These are phyloP conservation scores for Pythium biforme DNA, from an alignment of 352 stramenopile species.

Conservation along the genomic window DNA sequence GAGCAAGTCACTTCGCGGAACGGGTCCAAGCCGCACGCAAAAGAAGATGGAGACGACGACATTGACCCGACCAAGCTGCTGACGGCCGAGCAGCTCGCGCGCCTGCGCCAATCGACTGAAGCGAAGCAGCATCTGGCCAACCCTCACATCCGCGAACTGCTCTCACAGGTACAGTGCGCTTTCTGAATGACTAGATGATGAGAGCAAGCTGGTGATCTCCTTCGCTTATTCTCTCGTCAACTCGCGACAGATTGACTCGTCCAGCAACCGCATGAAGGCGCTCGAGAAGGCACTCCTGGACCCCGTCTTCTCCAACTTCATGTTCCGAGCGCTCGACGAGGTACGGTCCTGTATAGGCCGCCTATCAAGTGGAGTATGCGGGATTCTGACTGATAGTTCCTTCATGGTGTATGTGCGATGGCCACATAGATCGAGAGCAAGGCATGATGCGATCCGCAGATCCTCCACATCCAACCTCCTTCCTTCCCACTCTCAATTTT, in stretches of 20 bases:
- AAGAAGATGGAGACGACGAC: conserved; percentile 35
- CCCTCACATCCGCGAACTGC: conserved; percentile 41
- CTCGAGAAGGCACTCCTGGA: conserved; percentile 79
- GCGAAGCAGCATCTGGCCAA: conserved; percentile 49
- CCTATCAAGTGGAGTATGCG: neutral
- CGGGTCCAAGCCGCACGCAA: neutral
- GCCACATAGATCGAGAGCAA: conserved; percentile 17
- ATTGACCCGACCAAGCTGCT: conserved; percentile 43
- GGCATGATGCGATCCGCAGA: neutral
- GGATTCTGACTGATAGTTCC: neutral
- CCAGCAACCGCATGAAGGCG: conserved; percentile 61
- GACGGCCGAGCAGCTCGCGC: conserved; percentile 47
- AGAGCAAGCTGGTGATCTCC: no score
- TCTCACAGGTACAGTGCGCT: conserved; percentile 51
- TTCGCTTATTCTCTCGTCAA: neutral
- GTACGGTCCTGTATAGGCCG: conserved; percentile 24
- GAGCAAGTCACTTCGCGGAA: neutral
- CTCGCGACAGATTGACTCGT: conserved; percentile 59
- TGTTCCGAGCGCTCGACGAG: conserved; percentile 72
- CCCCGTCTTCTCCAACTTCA: conserved; percentile 69
- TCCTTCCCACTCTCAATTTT: conserved; percentile 1
- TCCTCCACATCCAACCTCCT: neutral
- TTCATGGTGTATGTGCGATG: neutral
- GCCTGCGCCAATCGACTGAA: conserved; percentile 32
- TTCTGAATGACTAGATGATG: no score